Conservation (phyloP, 176 grass and related monocot genomes). For the Zizania latifolia region DNA sequence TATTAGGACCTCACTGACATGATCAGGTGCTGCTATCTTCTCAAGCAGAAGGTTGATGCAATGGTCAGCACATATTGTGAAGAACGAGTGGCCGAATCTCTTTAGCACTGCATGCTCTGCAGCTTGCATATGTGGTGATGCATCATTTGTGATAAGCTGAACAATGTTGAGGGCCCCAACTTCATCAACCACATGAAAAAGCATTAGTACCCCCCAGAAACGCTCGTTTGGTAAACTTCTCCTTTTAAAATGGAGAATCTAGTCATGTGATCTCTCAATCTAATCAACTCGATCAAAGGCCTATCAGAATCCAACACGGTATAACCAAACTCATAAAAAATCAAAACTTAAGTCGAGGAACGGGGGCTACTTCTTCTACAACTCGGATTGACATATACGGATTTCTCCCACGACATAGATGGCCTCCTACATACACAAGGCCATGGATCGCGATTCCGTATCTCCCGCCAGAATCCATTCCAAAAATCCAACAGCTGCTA, state of each 20-base stretch:
- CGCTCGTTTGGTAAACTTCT: background rate
- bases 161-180: constrained; percentile 59
- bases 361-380: background rate
- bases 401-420: background rate
- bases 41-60: constrained; percentile 73
- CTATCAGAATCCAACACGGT: background rate
- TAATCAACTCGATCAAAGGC: background rate
- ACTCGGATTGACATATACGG: no score
- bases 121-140: constrained; percentile 59
- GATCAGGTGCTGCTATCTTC: constrained; percentile 49
- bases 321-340: background rate
- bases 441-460: background rate
- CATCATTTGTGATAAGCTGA: constrained; percentile 64
- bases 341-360: background rate
- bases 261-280: background rate
- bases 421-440: background rate
- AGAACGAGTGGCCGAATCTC: constrained; percentile 39
- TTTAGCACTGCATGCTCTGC: constrained; percentile 48
- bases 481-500: no score
- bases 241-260: background rate
- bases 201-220: background rate
- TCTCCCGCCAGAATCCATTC: background rate
- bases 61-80: constrained; percentile 62
- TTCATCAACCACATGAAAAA: constrained; percentile 49
- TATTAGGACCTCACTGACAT: constrained; percentile 43